These are phyloP conservation scores for Phytophthora foliorum DNA, from an alignment of 352 stramenopile genomes.

Conservation along the genomic window DNA sequence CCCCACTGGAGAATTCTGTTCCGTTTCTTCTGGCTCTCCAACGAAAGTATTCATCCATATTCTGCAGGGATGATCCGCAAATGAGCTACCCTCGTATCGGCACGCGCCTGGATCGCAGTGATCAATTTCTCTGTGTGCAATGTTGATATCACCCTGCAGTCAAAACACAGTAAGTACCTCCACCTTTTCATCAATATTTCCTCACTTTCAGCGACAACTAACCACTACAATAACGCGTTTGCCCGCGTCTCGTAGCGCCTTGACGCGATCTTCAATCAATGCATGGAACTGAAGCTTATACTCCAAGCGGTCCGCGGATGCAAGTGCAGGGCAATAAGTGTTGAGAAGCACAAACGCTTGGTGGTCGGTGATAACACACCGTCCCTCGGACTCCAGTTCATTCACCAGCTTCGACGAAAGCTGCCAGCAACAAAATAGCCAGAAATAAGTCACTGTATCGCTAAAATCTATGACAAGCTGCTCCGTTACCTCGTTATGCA, in stretches of 20 bases:
- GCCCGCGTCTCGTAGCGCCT: conserved; percentile 50
- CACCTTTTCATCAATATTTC: not conserved
- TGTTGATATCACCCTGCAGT: conserved; percentile 85
- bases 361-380: conserved; percentile 91
- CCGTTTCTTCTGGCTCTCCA: conserved; percentile 14
- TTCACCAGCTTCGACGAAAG: conserved; percentile 62
- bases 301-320: conserved; percentile 74
- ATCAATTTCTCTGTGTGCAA: conserved; percentile 83
- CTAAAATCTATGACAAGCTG: not conserved
- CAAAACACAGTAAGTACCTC: conserved; percentile 11
- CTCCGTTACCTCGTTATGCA: conserved; percentile 54
- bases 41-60: conserved; percentile 76
- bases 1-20: conserved; percentile 1
- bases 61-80: conserved; percentile 72
- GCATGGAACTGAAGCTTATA: conserved; percentile 90
- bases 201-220: conserved; percentile 10
- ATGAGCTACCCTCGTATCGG: conserved; percentile 43
- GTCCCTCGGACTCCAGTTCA: conserved; percentile 82
- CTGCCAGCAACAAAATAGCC: conserved; percentile 28
- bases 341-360: conserved; percentile 91
- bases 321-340: conserved; percentile 87
- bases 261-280: conserved; percentile 74
- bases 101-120: conserved; percentile 65
- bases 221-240: conserved; percentile 80
- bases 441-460: not conserved